Percentiles rank a stretch among this genome's conserved stretches.
Evolutionary conservation across 495 filamentous ascomycete species (phyloP).

Genomic region (Penicillium ucsense): DNA sequence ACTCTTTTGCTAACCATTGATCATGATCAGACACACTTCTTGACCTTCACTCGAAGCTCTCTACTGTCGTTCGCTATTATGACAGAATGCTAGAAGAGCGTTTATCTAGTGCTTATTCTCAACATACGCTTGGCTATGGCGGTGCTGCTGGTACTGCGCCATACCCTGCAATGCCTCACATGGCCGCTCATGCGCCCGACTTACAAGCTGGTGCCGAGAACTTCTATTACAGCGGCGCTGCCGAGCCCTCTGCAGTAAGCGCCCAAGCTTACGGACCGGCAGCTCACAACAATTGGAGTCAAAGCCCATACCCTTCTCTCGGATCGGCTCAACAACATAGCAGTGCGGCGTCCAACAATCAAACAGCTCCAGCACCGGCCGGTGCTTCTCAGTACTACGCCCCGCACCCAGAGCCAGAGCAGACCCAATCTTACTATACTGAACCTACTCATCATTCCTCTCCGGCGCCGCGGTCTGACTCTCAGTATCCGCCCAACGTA

Average conservation of each 20-base stretch:
- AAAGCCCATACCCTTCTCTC: constrained; percentile 17
- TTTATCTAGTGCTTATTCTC: constrained; percentile 82
- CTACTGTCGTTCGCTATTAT: constrained; percentile 97
- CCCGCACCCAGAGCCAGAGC: constrained; percentile 18
- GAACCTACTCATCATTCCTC: constrained; percentile 21
- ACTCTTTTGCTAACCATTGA: constrained; percentile 15
- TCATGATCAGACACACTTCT: constrained; percentile 61
- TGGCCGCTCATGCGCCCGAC: constrained; percentile 43
- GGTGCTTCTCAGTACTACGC: constrained; percentile 24
- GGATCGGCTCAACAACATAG: constrained; percentile 20
- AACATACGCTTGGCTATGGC: constrained; percentile 51
- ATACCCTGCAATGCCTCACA: constrained; percentile 49
- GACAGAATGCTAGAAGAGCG: constrained; percentile 97
- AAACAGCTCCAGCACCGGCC: constrained; percentile 8
- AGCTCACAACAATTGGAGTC: constrained; percentile 20
- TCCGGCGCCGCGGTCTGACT: constrained; percentile 20
- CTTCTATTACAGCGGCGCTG: constrained; percentile 65
- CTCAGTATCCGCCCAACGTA: constrained; percentile 24
- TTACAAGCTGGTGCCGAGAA: constrained; percentile 54
- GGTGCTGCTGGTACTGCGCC: constrained; percentile 40
- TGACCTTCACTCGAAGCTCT: constrained; percentile 88
- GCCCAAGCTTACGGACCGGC: constrained; percentile 19
- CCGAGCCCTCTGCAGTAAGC: constrained; percentile 31
- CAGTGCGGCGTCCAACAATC: constrained; percentile 10
- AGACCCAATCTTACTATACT: constrained; percentile 9